phyloP scores from a whole-genome alignment of 805 yeast species.

The Starmera amethionina region DNA sequence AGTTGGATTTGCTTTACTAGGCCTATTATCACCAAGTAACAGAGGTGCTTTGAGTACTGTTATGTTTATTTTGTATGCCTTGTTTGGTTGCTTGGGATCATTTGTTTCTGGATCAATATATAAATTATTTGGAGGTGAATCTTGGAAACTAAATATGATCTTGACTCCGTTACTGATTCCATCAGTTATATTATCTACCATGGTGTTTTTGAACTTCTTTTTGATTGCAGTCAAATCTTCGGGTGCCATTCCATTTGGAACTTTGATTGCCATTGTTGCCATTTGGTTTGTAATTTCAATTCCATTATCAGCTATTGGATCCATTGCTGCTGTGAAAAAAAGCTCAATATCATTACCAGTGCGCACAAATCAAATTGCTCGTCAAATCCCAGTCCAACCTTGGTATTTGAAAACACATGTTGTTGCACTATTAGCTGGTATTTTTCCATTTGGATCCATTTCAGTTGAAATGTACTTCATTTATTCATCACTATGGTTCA shows the following conservation, averaged over 20 bases:
- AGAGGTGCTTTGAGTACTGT: conserved; percentile 90
- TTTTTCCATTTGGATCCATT: conserved; percentile 90
- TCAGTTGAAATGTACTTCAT: conserved; percentile 93
- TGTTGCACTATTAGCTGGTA: conserved; percentile 68
- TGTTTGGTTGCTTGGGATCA: conserved; percentile 77
- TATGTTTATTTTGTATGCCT: conserved; percentile 73
- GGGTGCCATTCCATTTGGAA: conserved; percentile 91
- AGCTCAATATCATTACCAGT: conserved; percentile 61
- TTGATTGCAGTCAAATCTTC: conserved; percentile 71
- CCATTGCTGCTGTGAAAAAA: conserved; percentile 62
- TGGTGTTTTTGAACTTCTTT: conserved; percentile 72
- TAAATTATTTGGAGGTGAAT: conserved; percentile 84
- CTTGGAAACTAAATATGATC: conserved; percentile 79
- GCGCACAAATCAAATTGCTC: conserved; percentile 88
- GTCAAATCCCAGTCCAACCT: conserved; percentile 92
- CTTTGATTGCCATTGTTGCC: conserved; percentile 68
- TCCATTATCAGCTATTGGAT: conserved; percentile 80
- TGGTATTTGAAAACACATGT: conserved; percentile 65
- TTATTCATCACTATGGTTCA: conserved; percentile 87
- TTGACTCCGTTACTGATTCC: conserved; percentile 84
- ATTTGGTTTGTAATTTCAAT: conserved; percentile 83
- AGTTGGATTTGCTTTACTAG: conserved; percentile 74
- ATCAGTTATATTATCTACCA: conserved; percentile 53
- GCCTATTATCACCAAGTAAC: conserved; percentile 86
- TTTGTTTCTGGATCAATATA: conserved; percentile 79